Evolutionary conservation across 1,139 yeast genomes (phyloP).

Genomic region (Pichia sp.): DNA sequence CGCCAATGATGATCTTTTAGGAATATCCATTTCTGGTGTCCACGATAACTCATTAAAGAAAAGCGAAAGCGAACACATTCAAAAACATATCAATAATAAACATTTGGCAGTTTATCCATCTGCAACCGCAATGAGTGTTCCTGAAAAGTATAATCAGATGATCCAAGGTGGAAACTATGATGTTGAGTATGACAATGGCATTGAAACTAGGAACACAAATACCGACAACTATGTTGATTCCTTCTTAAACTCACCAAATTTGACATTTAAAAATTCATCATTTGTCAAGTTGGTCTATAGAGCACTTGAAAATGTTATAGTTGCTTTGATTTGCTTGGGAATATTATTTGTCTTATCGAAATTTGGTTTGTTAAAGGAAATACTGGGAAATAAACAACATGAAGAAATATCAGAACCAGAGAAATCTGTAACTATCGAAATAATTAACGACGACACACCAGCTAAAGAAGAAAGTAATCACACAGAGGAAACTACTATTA

Average conservation of each 20-base stretch:
- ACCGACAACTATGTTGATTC: not conserved
- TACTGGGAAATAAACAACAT: not conserved
- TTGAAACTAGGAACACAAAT: not conserved
- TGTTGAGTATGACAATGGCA: constrained; percentile 15
- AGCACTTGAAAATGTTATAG: constrained; percentile 39
- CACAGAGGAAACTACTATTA: not conserved
- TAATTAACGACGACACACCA: not conserved
- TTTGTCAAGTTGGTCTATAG: constrained; percentile 28
- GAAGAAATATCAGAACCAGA: not conserved
- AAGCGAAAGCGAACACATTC: not conserved
- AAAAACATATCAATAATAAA: constrained; percentile 9
- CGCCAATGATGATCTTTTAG: constrained; percentile 31
- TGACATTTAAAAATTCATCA: constrained; percentile 22
- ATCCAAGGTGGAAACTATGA: not conserved
- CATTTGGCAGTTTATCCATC: constrained; percentile 26
- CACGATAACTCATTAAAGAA: constrained; percentile 29
- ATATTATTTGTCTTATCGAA: constrained; percentile 28
- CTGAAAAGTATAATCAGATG: constrained; percentile 6
- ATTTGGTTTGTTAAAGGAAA: constrained; percentile 29
- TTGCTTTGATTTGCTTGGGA: constrained; percentile 29
- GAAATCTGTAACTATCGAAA: not conserved
- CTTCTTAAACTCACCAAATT: constrained; percentile 14
- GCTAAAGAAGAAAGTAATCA: not conserved
- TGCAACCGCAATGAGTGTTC: constrained; percentile 24
- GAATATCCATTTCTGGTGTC: constrained; percentile 34